Evolutionary conservation across 1,139 yeast species (phyloP).

Genomic region (Lodderomyces margitis): DNA sequence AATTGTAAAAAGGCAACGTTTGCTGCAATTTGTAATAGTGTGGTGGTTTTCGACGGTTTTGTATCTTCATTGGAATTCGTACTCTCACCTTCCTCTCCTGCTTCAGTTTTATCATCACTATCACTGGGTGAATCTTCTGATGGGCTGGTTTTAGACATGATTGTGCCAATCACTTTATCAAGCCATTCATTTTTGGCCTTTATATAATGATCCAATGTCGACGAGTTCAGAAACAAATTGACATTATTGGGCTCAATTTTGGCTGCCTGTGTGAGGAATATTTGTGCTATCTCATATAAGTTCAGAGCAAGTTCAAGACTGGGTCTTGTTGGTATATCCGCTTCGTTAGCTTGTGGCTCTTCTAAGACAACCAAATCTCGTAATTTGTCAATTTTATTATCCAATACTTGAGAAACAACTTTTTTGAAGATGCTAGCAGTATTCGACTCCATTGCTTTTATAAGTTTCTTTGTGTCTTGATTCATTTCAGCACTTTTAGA

Average conservation of each 20-base stretch:
- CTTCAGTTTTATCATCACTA: not conserved
- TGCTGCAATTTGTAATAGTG: slow-evolving; percentile 19
- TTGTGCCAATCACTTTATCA: not conserved
- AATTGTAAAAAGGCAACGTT: slow-evolving; percentile 25
- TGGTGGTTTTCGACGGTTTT: slow-evolving; percentile 1
- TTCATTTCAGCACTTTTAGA: not conserved
- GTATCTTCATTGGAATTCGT: not conserved
- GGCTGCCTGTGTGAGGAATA: not conserved
- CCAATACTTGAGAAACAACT: not conserved
- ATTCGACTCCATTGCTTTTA: not conserved
- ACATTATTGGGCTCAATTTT: not conserved
- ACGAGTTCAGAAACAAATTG: not conserved
- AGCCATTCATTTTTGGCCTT: not conserved
- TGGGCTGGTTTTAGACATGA: not conserved
- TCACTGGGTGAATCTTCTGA: not conserved
- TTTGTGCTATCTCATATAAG: slow-evolving; percentile 1
- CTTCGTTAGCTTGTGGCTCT: not conserved
- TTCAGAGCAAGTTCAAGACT: slow-evolving; percentile 1
- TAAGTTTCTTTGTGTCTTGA: not conserved
- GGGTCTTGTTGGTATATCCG: slow-evolving; percentile 5
- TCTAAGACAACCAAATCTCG: not conserved
- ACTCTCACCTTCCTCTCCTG: too few relatives aligned
- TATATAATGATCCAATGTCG: not conserved
- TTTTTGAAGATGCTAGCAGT: not conserved
- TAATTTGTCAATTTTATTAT: not conserved